These are phyloP conservation scores for Fonsecaea pedrosoi DNA, from an alignment of 2,329 filamentous ascomycete genomes.

Conservation along the genomic window DNA sequence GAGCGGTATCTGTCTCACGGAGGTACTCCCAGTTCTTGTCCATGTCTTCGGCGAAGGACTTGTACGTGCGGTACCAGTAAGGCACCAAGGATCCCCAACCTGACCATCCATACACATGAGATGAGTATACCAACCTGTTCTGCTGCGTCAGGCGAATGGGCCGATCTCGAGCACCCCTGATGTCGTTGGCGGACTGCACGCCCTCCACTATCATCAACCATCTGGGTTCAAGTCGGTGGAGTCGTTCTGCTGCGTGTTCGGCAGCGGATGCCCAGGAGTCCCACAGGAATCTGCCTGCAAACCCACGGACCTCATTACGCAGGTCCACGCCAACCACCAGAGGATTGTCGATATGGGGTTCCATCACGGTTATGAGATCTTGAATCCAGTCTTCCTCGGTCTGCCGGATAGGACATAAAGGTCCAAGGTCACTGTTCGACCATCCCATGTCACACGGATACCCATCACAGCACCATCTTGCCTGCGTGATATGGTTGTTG, in stretches of 20 bases:
- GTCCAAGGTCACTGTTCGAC: conserved; percentile 68
- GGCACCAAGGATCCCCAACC: conserved; percentile 70
- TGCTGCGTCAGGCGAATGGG: conserved; percentile 65
- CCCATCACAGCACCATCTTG: conserved; percentile 72
- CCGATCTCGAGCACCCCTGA: conserved; percentile 61
- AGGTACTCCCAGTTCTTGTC: conserved; percentile 71
- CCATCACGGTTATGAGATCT: conserved; percentile 71
- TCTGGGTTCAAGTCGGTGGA: conserved; percentile 65
- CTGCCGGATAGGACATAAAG: conserved; percentile 66
- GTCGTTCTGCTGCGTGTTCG: conserved; percentile 66
- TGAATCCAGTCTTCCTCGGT: conserved; percentile 70
- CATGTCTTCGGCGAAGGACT: conserved; percentile 69
- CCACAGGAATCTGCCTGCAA: conserved; percentile 75
- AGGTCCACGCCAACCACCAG: conserved; percentile 71
- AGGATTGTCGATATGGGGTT: conserved; percentile 63
- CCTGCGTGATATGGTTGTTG: conserved; percentile 74
- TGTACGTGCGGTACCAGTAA: conserved; percentile 66
- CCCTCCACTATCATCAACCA: conserved; percentile 74
- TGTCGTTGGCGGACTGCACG: conserved; percentile 70
- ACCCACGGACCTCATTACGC: conserved; percentile 71
- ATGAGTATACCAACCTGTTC: conserved; percentile 68
- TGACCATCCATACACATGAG: conserved; percentile 73
- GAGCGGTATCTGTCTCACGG: conserved; percentile 61
- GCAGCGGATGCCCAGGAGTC: conserved; percentile 68
- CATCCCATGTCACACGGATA: conserved; percentile 72